A percentile compares a stretch with the other conserved stretches of the same genome.
Conservation (phyloP, 1,284 basidiomycete genomes). For the Kwoniella shivajii region DNA sequence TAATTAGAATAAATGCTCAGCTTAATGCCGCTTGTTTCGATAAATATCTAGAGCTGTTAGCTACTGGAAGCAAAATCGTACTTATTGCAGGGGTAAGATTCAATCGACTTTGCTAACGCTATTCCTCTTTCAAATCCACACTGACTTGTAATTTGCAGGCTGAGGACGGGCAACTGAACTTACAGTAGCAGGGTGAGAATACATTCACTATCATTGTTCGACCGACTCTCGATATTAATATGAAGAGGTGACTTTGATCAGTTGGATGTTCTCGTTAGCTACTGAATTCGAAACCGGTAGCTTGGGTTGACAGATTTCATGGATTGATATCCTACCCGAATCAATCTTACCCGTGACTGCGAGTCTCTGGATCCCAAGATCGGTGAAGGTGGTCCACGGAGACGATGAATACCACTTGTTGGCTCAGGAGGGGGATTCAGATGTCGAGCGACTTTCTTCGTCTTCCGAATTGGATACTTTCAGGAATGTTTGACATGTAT, state of each 20-base stretch:
- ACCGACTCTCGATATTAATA: too few relatives aligned
- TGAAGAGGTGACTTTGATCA: too few relatives aligned
- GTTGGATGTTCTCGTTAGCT: conserved; percentile 36
- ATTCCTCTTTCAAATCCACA: too few relatives aligned
- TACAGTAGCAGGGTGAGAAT: background rate
- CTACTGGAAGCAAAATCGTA: conserved; percentile 28
- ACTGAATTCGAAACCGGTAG: conserved; percentile 21
- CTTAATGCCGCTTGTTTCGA: conserved; percentile 25
- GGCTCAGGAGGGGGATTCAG: too few relatives aligned
- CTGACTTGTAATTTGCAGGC: background rate
- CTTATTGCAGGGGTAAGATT: conserved; percentile 27
- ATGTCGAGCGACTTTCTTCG: too few relatives aligned
- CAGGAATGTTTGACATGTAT: too few relatives aligned
- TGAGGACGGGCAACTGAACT: background rate
- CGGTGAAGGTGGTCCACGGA: too few relatives aligned
- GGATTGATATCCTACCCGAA: conserved; percentile 22
- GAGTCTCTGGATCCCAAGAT: background rate
- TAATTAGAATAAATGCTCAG: conserved; percentile 24
- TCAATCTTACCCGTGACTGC: conserved; percentile 8
- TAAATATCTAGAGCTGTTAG: conserved; percentile 29
- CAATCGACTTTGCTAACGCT: too few relatives aligned
- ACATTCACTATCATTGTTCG: too few relatives aligned
- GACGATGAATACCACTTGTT: too few relatives aligned
- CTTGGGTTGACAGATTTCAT: conserved; percentile 29
- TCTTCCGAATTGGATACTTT: too few relatives aligned